Evolutionary conservation across 2,329 filamentous ascomycete genomes (phyloP), one percentile per base, ranked within the genome.

Genomic region (Alternaria hordeiaustralica): DNA sequence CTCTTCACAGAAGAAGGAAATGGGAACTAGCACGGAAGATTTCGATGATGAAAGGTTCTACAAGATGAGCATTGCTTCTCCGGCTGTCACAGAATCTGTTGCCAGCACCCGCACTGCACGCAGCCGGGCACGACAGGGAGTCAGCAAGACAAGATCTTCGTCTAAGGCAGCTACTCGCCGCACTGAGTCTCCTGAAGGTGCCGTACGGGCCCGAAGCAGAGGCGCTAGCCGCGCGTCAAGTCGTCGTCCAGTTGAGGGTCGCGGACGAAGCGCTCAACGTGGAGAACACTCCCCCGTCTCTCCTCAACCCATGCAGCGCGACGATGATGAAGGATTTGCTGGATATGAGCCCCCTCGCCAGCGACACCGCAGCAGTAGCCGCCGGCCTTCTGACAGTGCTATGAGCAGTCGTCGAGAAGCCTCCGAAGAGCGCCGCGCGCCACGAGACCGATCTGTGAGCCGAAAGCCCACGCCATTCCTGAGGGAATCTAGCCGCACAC

Each of bases 241-340:
- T 43, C 84, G 76, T 47, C 77, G 72, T 57, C 71, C 70, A 26
- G 65, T 63, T 6, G 75, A 78, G 10, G 73, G 78, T 60, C 76
- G 77, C 45, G 78, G 77, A 46, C 73, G 77, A 45, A 80, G 78
- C 58, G 68, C 72, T n/a, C 73, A 71, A 44, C 72, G 78, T 11
- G 74, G 71, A 33, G 75, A 87, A 18, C 86, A 89, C 54, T 97
- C 94, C 2, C 94, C 94, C 2, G 91, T 92, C 0, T 95, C 93
- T 1, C 93, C 94, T 2, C 82, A 94, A 21, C 92, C 93, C 5
- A 90, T 95, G 84, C 88, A 91, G 13, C 82, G 84, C 6, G 82
- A 86, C 3, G 87, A 86, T 60, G 83, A 85, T 45, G 85, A 85
- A 46, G 84, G 84, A 49, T 83, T 81, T 20, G 89, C 88, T 1